A percentile compares a stretch with the other conserved stretches of the same genome.
Conservation (phyloP, 495 filamentous ascomycete genomes). For the Apiosordaria backusii region DNA sequence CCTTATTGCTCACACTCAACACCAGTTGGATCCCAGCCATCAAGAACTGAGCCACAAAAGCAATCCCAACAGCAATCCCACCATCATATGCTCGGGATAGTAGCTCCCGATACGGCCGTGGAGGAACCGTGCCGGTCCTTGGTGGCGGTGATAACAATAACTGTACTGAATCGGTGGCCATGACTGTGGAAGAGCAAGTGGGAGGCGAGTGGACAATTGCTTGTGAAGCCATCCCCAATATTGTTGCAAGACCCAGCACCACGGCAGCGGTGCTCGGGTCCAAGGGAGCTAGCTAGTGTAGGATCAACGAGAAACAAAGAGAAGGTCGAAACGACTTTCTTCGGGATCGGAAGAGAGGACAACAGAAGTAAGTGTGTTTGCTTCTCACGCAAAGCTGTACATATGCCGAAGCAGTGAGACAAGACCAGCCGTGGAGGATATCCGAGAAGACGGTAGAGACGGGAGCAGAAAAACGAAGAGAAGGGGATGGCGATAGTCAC, state of each 20-base stretch:
- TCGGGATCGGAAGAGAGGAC: constrained; percentile 12
- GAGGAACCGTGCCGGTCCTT: background rate
- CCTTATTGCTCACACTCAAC: constrained; percentile 12
- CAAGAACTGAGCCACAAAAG: constrained; percentile 26
- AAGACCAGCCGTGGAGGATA: constrained; percentile 17
- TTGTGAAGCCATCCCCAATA: constrained; percentile 13
- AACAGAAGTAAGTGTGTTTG: constrained; percentile 19
- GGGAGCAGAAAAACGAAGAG: background rate
- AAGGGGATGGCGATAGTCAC: constrained; percentile 23
- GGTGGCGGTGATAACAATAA: background rate
- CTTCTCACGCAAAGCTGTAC: constrained; percentile 19
- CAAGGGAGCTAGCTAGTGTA: constrained; percentile 5
- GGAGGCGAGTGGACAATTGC: background rate
- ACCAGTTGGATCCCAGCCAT: constrained; percentile 26
- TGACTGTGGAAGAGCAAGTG: background rate
- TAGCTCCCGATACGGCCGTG: background rate
- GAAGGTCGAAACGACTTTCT: background rate
- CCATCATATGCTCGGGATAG: constrained; percentile 13
- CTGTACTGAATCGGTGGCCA: background rate
- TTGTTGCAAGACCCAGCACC: constrained; percentile 16
- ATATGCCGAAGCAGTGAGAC: constrained; percentile 33
- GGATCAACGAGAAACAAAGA: background rate
- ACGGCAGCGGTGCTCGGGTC: constrained; percentile 19
- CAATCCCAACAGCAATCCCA: constrained; percentile 20
- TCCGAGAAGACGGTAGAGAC: constrained; percentile 3